Conservation (phyloP, 192 early-diverging fungal species). For the Backusella morwellensis region DNA sequence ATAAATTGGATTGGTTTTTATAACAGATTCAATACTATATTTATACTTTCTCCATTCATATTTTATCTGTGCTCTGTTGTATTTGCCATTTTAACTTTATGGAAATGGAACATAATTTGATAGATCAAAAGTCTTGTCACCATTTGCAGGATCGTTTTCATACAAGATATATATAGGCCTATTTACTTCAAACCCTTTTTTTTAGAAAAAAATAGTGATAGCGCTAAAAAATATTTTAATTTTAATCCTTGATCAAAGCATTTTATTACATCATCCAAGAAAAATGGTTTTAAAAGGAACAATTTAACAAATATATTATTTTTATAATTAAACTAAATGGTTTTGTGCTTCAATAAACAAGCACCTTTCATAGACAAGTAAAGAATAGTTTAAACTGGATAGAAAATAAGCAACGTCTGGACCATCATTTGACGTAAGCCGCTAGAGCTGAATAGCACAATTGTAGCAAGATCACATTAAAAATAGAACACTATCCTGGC, state of each 20-base stretch:
- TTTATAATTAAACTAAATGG: slow-evolving; percentile 6
- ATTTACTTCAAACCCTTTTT: not conserved
- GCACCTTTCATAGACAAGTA: not conserved
- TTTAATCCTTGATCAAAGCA: not conserved
- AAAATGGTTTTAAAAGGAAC: slow-evolving; percentile 5
- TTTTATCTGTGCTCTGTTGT: not conserved
- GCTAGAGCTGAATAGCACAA: not conserved
- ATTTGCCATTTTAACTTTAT: not conserved
- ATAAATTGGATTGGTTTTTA: not conserved
- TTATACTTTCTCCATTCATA: slow-evolving; percentile 1
- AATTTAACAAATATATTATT: not conserved
- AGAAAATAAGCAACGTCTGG: not conserved
- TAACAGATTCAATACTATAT: not conserved
- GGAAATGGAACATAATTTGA: not conserved
- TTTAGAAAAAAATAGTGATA: not conserved
- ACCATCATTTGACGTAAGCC: not conserved
- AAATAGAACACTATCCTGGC: slow-evolving; percentile 7
- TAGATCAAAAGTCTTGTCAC: not conserved
- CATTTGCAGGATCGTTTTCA: not conserved
- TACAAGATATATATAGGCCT: not conserved
- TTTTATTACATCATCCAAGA: not conserved
- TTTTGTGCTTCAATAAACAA: not conserved
- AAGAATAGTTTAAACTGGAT: not conserved
- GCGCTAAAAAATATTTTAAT: not conserved
- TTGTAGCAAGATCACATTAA: not conserved